Evolutionary conservation across 495 filamentous ascomycete genomes (phyloP).

Genomic region (Saxophila tyrrhenica): DNA sequence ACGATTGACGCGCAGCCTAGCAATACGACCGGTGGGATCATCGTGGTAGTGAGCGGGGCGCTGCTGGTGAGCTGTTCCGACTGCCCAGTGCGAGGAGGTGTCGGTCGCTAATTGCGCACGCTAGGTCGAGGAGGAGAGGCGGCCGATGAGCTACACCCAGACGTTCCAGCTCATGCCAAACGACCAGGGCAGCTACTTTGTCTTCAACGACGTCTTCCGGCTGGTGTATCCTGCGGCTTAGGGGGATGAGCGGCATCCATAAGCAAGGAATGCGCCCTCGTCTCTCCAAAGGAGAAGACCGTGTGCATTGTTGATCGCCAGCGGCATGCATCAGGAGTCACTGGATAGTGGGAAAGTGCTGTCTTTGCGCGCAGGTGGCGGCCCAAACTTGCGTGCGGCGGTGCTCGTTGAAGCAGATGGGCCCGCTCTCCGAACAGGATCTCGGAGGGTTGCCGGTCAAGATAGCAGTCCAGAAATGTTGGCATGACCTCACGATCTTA

Average conservation of each 20-base stretch:
- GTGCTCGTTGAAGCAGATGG: no score
- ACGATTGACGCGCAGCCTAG: conserved; percentile 70
- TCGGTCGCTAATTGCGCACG: conserved; percentile 36
- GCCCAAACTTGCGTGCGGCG: no score
- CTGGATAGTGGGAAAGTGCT: no score
- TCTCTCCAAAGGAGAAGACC: not conserved
- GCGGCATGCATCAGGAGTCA: no score
- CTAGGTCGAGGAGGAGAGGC: conserved; percentile 68
- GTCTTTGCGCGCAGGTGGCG: no score
- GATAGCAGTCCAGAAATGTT: no score
- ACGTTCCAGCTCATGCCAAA: conserved; percentile 70
- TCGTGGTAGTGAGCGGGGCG: conserved; percentile 76
- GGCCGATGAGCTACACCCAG: conserved; percentile 78
- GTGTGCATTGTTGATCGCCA: no score
- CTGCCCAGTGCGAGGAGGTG: not conserved
- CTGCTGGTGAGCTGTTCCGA: conserved; percentile 50
- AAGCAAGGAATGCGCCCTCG: no score
- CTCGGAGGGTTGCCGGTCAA: no score
- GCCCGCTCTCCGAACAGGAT: no score
- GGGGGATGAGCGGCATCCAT: not conserved
- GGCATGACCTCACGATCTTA: no score
- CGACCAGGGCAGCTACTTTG: conserved; percentile 57
- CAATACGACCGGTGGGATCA: conserved; percentile 46
- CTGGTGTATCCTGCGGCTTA: conserved; percentile 51
- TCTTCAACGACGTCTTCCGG: conserved; percentile 88